These are phyloP conservation scores for Chloromonas sp. DNA, from an alignment of 163 green algal genomes.

Conservation along the genomic window DNA sequence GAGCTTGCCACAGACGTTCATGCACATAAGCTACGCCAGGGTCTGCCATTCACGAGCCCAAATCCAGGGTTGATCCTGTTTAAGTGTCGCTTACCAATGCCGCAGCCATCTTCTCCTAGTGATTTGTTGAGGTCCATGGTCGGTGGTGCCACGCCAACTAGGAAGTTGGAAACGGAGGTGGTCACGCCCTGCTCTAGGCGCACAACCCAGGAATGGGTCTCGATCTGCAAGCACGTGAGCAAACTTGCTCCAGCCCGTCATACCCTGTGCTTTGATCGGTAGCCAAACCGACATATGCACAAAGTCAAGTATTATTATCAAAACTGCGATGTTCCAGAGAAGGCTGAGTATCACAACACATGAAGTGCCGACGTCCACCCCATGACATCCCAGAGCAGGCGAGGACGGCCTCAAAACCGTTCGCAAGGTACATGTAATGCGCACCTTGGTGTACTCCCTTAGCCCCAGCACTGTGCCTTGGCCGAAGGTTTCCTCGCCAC, in stretches of 20 bases:
- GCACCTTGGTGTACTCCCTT: conserved; percentile 42
- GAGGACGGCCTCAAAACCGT: background rate
- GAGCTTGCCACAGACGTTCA: no score
- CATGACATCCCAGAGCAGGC: no score
- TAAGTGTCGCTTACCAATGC: conserved; percentile 28
- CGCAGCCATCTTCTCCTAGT: conserved; percentile 41
- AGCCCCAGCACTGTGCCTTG: conserved; percentile 49
- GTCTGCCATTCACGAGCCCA: no score
- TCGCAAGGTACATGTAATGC: background rate
- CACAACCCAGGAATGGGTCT: conserved; percentile 45
- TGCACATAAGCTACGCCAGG: no score
- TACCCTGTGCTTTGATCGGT: no score
- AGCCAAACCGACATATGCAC: no score
- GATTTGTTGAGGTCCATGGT: conserved; percentile 43
- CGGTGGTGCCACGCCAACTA: conserved; percentile 52
- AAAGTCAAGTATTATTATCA: no score
- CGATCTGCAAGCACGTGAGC: background rate
- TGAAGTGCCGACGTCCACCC: no score
- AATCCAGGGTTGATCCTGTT: no score
- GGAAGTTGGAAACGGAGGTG: conserved; percentile 41
- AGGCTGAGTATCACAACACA: no score
- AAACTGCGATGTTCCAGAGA: no score
- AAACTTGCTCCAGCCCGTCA: no score
- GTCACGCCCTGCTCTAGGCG: conserved; percentile 35
- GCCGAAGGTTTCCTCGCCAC: conserved; percentile 24